Evolutionary conservation across 331 rosid genomes (phyloP), one percentile per base, ranked within the genome.

Genomic region (Cydonia oblonga): DNA sequence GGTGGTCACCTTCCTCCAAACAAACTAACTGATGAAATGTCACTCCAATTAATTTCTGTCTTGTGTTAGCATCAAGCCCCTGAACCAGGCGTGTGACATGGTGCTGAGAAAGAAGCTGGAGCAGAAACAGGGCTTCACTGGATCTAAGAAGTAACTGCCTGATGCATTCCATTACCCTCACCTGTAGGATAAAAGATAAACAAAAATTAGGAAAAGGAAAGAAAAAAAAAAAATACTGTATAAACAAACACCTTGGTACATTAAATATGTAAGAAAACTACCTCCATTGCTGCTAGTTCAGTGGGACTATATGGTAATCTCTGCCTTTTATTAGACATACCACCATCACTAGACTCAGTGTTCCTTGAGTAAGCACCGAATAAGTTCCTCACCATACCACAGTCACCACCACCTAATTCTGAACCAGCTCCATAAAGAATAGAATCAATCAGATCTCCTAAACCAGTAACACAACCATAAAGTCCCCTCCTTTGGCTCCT

Each of bases 261-360:
- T 22, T 73, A 33, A 56, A 54, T 51, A 73, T 32, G 29, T 29
- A 69, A 75, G 64, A 76, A 70, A 44, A 80, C 76, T 84, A 91
- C 99, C 96, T 91, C 99, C 97, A 95, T 87, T 83, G 99, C 99
- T 74, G 99, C 96, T 82, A 95, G 83, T 75, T 95, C 99, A 44
- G 96, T 96, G 19, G 99, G 96, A 85, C 93, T 38, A 38, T 38
- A 9, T 38, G 42, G 42, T 38, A 38, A 38, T 38, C 4, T 38
- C 42, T 38, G 42, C 42, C 42, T 38, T 38, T 38, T 38, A 38
- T 38, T 38, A 38, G 42, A 38, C 26, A 86, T 60, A 71, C 88
- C 90, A 69, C 85, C 81, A 54, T 92, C 92, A 84, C 80, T 86
- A 76, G 92, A 83, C 75, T 89, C 97, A 75, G 84, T 66, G 78